Percentiles rank a stretch among this genome's conserved stretches.
Conservation (phyloP, 768 basidiomycete species). For the Naganishia onofrii region DNA sequence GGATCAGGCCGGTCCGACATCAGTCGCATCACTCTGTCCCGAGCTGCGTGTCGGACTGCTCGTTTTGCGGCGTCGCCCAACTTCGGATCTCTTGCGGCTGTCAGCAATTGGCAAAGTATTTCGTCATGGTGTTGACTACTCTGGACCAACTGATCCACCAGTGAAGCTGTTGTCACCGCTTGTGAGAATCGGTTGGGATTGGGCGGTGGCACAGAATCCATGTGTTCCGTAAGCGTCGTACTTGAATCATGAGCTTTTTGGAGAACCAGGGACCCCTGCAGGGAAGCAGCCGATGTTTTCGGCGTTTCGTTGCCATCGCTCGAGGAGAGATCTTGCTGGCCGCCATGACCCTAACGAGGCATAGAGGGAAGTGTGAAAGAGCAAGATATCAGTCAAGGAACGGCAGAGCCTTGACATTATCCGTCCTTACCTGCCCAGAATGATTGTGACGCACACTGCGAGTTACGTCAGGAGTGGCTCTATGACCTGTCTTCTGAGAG, state of each 20-base stretch:
- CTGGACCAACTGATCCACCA: conserved; percentile 44
- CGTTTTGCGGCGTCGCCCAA: conserved; percentile 48
- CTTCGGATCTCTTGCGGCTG: conserved; percentile 43
- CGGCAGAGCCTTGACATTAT: too few species aligned
- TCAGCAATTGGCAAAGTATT: conserved; percentile 47
- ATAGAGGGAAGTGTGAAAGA: not conserved
- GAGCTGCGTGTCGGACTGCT: conserved; percentile 47
- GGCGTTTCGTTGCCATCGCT: not conserved
- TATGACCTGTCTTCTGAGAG: not conserved
- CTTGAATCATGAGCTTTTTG: not conserved
- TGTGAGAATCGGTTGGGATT: conserved; percentile 31
- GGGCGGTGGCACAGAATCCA: not conserved
- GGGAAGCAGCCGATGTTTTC: not conserved
- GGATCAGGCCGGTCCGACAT: conserved; percentile 35
- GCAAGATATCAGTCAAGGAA: not conserved
- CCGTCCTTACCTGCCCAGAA: not conserved
- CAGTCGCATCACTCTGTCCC: conserved; percentile 46
- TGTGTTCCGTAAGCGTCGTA: conserved; percentile 12
- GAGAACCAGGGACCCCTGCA: conserved; percentile 6
- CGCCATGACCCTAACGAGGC: not conserved
- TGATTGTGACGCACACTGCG: not conserved
- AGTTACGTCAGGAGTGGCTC: not conserved
- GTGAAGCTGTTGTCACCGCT: conserved; percentile 43
- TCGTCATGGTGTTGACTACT: conserved; percentile 49
- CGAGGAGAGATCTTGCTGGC: not conserved